Conservation (phyloP, 169 alveolate genomes). For the Babesia gibsoni region DNA sequence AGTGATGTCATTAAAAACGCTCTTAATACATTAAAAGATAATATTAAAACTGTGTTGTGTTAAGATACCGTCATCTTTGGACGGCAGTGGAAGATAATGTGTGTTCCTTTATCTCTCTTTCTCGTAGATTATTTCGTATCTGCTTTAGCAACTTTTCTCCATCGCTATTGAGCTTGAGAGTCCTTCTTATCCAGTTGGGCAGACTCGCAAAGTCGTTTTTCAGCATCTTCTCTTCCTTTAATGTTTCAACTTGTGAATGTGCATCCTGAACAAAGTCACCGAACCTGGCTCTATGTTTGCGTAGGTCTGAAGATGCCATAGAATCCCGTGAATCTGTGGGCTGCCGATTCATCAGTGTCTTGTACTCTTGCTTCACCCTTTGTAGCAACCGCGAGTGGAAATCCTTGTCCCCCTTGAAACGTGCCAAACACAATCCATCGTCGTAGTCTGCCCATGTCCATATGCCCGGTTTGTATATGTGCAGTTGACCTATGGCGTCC, state of each 20-base stretch:
- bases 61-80: neutral
- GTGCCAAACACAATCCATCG: slow-evolving; percentile 54
- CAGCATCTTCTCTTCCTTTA: neutral
- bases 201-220: slow-evolving; percentile 46
- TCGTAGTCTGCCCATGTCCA: slow-evolving; percentile 65
- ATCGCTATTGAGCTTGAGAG: slow-evolving; percentile 41
- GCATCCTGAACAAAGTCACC: slow-evolving; percentile 29
- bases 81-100: slow-evolving; percentile 1
- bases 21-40: neutral
- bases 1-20: too few species aligned
- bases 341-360: slow-evolving; percentile 8
- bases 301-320: slow-evolving; percentile 32
- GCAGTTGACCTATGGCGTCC: slow-evolving; percentile 57
- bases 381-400: slow-evolving; percentile 36
- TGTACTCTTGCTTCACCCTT: slow-evolving; percentile 17
- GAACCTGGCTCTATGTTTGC: slow-evolving; percentile 48
- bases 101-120: slow-evolving; percentile 52
- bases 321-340: slow-evolving; percentile 9
- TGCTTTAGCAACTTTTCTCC: slow-evolving; percentile 37
- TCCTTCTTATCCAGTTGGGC: slow-evolving; percentile 47
- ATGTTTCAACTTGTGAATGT: neutral
- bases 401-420: slow-evolving; percentile 14
- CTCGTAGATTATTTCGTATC: slow-evolving; percentile 32
- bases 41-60: neutral
- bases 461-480: slow-evolving; percentile 57